phyloP scores from a whole-genome alignment of 2,329 filamentous ascomycete genomes.

The Grosmannia clavigera region DNA sequence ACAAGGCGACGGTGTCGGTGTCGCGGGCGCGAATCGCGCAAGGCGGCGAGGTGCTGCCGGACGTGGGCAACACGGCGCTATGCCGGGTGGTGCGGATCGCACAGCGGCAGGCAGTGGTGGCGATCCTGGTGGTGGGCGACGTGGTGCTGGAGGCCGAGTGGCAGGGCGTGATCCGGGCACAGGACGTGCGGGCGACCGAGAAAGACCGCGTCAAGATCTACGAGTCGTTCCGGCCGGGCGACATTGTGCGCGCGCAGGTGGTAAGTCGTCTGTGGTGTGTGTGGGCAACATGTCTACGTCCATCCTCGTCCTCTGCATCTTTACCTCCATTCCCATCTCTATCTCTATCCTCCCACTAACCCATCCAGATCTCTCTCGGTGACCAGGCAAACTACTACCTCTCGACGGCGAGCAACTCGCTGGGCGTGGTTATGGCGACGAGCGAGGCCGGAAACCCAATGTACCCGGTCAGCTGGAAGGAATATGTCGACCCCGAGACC shows the following conservation, averaged over 20 bases:
- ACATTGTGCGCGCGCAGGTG: constrained; percentile 78
- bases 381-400: constrained; percentile 94
- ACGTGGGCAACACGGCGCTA: constrained; percentile 69
- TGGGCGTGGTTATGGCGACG: constrained; percentile 86
- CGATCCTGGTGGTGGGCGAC: constrained; percentile 71
- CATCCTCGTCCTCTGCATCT: not conserved
- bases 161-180: constrained; percentile 72
- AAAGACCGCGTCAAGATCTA: constrained; percentile 89
- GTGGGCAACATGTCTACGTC: not conserved
- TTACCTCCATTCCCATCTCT: not conserved
- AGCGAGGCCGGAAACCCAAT: constrained; percentile 83
- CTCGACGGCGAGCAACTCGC: constrained; percentile 80
- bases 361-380: constrained; percentile 62
- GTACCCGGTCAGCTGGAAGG: constrained; percentile 90
- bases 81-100: constrained; percentile 77
- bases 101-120: constrained; percentile 71
- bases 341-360: not conserved
- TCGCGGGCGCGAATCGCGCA: constrained; percentile 25
- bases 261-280: constrained; percentile 33
- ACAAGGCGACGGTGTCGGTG: constrained; percentile 42
- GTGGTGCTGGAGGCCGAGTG: constrained; percentile 66
- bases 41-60: constrained; percentile 57
- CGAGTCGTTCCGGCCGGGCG: constrained; percentile 83
- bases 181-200: constrained; percentile 90
- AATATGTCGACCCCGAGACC: constrained; percentile 75